Evolutionary conservation across 2,329 filamentous ascomycete genomes (phyloP), one percentile per base, ranked within the genome.

Genomic region (Malbranchea zuffiana): DNA sequence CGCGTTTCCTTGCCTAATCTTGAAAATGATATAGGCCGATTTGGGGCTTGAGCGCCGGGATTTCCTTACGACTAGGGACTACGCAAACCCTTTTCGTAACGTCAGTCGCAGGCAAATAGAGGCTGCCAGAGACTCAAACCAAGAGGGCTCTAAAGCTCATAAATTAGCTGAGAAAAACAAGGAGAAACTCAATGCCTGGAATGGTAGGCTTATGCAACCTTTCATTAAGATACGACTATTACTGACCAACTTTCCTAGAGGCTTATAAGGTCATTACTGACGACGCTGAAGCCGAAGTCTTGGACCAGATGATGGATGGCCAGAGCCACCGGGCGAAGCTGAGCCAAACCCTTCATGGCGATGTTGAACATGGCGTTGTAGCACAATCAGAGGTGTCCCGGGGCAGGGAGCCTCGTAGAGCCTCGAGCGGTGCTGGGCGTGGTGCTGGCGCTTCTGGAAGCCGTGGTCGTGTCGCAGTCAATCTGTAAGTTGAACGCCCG

Each of bases 41-140:
- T 40, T 64, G n/a, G 59, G 60, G 3, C 53, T 50, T 6, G 50
- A 47, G 6, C 53, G 57, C 23, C 52, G 60, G 8, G 56, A 63
- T 32, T 40, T 50, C 27, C 52, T 63, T 19, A 59, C 57, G 6
- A 60, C 58, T 4, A 38, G 34, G 3, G 58, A 60, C 31, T 35
- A 19, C 17, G 40, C 33, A 13, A 37, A 42, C 16, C 42, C 38
- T 10, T 40, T 42, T 13, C 24, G 29, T 6, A 37, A 39, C 13
- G 26, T 48, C 16, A 36, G 35, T 8, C 19, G 52, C 6, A 35
- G 49, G 35, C 46, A 51, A 13, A 45, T 62, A 12, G 55, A 60
- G 32, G 45, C 48, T 5, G 32, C 15, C 10, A 46, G 58, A 10
- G 39, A 46, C 23, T 53, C 52, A 3, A 59, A 61, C 37, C 38